phyloP scores from a whole-genome alignment of 768 basidiomycete genomes.

The Rubroboletus satanas region DNA sequence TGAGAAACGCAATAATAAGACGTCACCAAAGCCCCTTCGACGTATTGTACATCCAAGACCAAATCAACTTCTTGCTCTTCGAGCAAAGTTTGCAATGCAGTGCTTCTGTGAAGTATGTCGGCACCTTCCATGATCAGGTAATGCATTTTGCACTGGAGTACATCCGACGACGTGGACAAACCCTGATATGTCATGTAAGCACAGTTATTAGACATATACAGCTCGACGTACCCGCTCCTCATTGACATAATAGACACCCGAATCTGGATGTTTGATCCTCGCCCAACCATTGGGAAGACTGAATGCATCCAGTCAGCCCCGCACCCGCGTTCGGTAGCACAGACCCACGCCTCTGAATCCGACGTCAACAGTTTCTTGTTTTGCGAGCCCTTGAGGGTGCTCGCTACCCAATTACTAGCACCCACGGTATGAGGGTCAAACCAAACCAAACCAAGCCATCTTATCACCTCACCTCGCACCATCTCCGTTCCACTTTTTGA shows the following conservation, averaged over 20 bases:
- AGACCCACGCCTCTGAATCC: conserved; percentile 9
- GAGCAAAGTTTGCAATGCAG: conserved; percentile 2
- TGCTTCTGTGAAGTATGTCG: conserved; percentile 2
- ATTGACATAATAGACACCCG: conserved; percentile 31
- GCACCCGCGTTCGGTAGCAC: not conserved
- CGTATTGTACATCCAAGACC: conserved; percentile 14
- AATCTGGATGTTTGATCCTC: conserved; percentile 30
- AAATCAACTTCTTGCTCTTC: conserved; percentile 12
- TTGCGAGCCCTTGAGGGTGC: conserved; percentile 18
- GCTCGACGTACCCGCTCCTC: conserved; percentile 27
- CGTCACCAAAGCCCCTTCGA: not conserved
- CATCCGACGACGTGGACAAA: conserved; percentile 12
- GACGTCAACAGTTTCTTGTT: not conserved
- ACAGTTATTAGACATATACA: not conserved
- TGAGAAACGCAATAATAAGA: conserved; percentile 30
- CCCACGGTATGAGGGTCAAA: not conserved
- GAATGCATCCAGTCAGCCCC: not conserved
- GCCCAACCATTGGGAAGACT: conserved; percentile 26
- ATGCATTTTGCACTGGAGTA: conserved; percentile 2
- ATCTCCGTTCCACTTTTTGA: not conserved
- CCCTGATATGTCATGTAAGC: conserved; percentile 2
- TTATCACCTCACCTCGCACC: conserved; percentile 10
- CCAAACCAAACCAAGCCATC: not conserved
- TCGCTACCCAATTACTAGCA: conserved; percentile 1
- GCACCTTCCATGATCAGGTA: conserved; percentile 13